Percentiles rank a stretch among this genome's conserved stretches.
Conservation (phyloP, 768 basidiomycete genomes). For the Trametes meyenii region DNA sequence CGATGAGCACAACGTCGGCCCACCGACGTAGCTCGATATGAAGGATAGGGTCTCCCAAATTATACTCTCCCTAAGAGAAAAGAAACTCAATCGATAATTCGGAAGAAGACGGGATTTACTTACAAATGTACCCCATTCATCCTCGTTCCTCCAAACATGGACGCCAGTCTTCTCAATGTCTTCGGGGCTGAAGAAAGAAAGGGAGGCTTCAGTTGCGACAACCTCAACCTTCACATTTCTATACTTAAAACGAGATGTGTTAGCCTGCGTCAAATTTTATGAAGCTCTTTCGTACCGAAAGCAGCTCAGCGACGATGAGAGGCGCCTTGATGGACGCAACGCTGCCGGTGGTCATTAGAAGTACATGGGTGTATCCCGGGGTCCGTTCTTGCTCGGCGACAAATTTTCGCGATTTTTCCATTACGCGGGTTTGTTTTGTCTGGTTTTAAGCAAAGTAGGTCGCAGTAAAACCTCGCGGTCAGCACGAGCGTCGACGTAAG, state of each 20-base stretch:
- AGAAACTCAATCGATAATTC: neutral
- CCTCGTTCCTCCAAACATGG: slow-evolving; percentile 84
- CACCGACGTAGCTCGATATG: slow-evolving; percentile 94
- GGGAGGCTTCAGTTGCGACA: slow-evolving; percentile 75
- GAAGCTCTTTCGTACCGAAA: neutral
- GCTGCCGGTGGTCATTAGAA: slow-evolving; percentile 90
- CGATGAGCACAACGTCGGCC: slow-evolving; percentile 95
- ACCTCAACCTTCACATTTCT: slow-evolving; percentile 78
- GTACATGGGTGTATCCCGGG: slow-evolving; percentile 58
- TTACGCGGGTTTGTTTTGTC: neutral
- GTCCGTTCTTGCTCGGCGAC: slow-evolving; percentile 30
- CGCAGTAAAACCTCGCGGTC: neutral
- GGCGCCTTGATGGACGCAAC: slow-evolving; percentile 95
- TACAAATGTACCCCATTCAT: slow-evolving; percentile 82
- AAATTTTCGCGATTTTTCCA: slow-evolving; percentile 13
- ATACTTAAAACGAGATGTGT: slow-evolving; percentile 50
- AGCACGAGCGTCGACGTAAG: neutral
- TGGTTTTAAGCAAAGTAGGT: neutral
- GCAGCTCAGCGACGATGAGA: slow-evolving; percentile 72
- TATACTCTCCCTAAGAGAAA: slow-evolving; percentile 58
- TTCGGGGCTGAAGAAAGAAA: slow-evolving; percentile 70
- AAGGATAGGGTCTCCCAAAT: slow-evolving; percentile 88
- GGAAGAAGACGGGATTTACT: slow-evolving; percentile 27
- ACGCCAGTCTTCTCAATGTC: slow-evolving; percentile 56
- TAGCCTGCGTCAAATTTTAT: neutral